phyloP scores from a whole-genome alignment of 345 rosid species.

The Eucalyptus pauciflora region DNA sequence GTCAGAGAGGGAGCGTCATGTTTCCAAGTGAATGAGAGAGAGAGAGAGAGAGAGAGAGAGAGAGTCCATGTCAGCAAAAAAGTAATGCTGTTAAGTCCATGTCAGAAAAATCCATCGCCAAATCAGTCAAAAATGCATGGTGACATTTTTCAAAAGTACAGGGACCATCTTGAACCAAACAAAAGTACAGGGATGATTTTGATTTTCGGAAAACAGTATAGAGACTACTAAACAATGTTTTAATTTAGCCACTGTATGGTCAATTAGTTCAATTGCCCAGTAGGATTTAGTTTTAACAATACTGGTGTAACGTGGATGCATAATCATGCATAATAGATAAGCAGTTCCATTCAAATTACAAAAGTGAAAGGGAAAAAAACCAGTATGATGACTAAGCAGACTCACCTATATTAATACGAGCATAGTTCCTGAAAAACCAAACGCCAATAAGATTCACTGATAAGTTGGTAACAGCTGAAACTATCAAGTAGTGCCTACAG shows the following conservation, averaged over 20 bases:
- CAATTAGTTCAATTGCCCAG: not conserved
- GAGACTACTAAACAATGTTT: not conserved
- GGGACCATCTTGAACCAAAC: not conserved
- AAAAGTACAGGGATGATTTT: not conserved
- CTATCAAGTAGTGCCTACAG: slow-evolving; percentile 92
- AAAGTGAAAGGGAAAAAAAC: not conserved
- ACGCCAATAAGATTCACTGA: slow-evolving; percentile 91
- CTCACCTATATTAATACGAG: slow-evolving; percentile 84
- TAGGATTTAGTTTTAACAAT: not conserved
- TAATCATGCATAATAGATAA: not conserved
- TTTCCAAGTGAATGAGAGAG: not conserved
- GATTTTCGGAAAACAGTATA: not conserved
- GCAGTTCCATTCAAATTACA: not conserved
- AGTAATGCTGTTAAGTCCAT: not conserved
- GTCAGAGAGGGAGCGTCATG: not conserved
- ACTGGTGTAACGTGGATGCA: not conserved
- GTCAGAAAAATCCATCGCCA: not conserved
- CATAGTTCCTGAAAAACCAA: slow-evolving; percentile 97
- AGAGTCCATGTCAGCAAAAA: not conserved
- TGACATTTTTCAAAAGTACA: not conserved
- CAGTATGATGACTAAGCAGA: not conserved
- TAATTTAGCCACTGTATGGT: not conserved
- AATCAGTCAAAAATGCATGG: not conserved
- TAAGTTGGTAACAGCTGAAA: slow-evolving; percentile 92
- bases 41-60: not conserved